Base-by-base conservation (phyloP, 306 rosid genomes). In the Phaseolus lunatus region DNA sequence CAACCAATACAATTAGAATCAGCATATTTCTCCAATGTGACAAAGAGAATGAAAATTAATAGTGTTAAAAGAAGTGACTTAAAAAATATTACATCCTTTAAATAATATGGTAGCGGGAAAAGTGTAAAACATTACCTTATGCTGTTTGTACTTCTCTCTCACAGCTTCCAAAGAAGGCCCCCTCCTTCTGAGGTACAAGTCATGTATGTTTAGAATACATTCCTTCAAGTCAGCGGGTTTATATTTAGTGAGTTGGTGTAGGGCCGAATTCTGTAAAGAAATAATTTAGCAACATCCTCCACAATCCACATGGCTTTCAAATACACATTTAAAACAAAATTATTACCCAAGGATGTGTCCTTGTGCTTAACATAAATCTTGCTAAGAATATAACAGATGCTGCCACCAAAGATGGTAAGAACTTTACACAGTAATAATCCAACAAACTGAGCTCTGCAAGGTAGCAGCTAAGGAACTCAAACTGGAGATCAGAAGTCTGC, bases 381-480 rank as follows among this genome's bases (percentile, higher is more conserved):
- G 99, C 85, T 10, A 92, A 86, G 86, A 88, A 95, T 14, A 87
- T 73, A 23, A 87, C 97, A 0, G 97, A 89, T 0, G 97, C 93
- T 0, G 97, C 99, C 61, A 95, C 88, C 89, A 90, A 70, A 61
- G 99, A 95, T 75, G 99, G 97, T 82, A 92, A 75, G 79, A 84
- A 90, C 80, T 87, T 89, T 0, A 95, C 87, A 67, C 90, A 89
- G 59, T 76, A 72, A 64, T 92, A 95, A 39, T 95, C 99, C 67
- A 95, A 71, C 81, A 95, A 82, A 76, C 99, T 95, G 52, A 95
- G 88, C 85, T 95, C 99, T 0, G 97, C 97, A 37, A 92, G 93
- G 82, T 92, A 92, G 87, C 57, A 75, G 63, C 89, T 49, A 41
- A 95, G 89, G 82, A 90, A 95, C 80, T 95, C 97, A 74, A 92